Conservation (phyloP, 2,329 filamentous ascomycete genomes). For the Plenodomus lindquistii region DNA sequence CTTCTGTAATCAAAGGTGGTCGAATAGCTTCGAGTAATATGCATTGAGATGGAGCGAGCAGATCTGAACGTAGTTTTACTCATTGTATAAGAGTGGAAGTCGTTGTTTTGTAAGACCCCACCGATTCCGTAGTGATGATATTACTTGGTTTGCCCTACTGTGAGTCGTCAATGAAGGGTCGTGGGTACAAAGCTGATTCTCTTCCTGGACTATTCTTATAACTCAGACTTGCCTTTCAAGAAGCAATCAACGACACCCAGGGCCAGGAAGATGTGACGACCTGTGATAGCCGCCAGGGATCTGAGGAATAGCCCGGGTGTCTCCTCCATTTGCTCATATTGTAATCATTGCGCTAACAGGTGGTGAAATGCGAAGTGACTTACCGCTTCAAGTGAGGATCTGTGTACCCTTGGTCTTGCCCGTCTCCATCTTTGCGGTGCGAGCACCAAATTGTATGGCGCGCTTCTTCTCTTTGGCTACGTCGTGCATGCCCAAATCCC, state of each 20-base stretch:
- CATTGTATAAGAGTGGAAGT: too few species aligned
- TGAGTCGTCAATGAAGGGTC: too few species aligned
- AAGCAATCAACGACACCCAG: slow-evolving; percentile 27
- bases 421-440: slow-evolving; percentile 51
- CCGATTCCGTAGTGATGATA: too few species aligned
- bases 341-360: slow-evolving; percentile 36
- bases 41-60: too few species aligned
- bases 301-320: slow-evolving; percentile 26
- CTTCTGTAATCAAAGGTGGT: too few species aligned
- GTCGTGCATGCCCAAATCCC: slow-evolving; percentile 69
- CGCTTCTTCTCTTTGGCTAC: slow-evolving; percentile 90
- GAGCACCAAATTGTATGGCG: slow-evolving; percentile 63
- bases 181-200: background rate
- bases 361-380: slow-evolving; percentile 11
- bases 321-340: slow-evolving; percentile 28
- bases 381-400: slow-evolving; percentile 40
- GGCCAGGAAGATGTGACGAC: slow-evolving; percentile 6
- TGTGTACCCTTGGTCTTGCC: slow-evolving; percentile 54
- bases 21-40: too few species aligned
- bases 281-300: slow-evolving; percentile 4
- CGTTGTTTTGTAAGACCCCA: too few species aligned
- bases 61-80: too few species aligned
- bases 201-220: background rate
- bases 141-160: too few species aligned
- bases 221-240: slow-evolving; percentile 44